Conservation (phyloP, 352 stramenopile genomes). For the Phytophthora sojae region DNA sequence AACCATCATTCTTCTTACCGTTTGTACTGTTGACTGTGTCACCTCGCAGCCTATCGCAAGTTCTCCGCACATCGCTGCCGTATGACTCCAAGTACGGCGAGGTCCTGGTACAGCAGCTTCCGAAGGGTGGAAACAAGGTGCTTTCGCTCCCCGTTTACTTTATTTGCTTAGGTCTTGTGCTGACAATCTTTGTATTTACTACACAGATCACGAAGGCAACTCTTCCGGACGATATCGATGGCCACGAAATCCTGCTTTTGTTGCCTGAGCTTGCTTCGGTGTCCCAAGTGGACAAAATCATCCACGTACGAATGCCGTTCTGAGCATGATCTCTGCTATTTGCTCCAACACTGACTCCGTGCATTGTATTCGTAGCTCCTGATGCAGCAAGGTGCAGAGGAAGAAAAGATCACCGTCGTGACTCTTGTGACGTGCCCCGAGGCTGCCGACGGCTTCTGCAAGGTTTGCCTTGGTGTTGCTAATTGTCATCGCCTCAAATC, state of each 20-base stretch:
- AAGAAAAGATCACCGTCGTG: constrained; percentile 84
- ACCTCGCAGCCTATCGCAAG: constrained; percentile 47
- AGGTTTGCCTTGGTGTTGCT: constrained; percentile 39
- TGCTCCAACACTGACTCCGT: constrained; percentile 5
- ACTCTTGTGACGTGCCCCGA: constrained; percentile 84
- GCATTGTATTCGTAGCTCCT: constrained; percentile 52
- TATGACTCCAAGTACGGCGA: constrained; percentile 74
- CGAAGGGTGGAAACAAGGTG: constrained; percentile 60
- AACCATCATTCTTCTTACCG: neutral
- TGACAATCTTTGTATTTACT: constrained; percentile 6
- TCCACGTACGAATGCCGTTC: constrained; percentile 56
- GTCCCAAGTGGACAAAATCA: constrained; percentile 73
- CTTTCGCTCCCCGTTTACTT: neutral
- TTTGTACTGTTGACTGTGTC: neutral
- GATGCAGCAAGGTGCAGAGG: constrained; percentile 71
- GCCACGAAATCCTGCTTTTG: constrained; percentile 73
- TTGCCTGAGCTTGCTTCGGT: constrained; percentile 70
- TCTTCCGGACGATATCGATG: constrained; percentile 73
- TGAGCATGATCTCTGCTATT: neutral
- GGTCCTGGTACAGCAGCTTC: constrained; percentile 58
- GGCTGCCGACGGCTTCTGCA: constrained; percentile 82
- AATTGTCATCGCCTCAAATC: neutral
- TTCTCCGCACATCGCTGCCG: constrained; percentile 66
- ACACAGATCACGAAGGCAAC: constrained; percentile 51
- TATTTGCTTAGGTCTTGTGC: neutral